phyloP scores from a whole-genome alignment of 2,329 filamentous ascomycete species.

The Mollisia scopiformis region DNA sequence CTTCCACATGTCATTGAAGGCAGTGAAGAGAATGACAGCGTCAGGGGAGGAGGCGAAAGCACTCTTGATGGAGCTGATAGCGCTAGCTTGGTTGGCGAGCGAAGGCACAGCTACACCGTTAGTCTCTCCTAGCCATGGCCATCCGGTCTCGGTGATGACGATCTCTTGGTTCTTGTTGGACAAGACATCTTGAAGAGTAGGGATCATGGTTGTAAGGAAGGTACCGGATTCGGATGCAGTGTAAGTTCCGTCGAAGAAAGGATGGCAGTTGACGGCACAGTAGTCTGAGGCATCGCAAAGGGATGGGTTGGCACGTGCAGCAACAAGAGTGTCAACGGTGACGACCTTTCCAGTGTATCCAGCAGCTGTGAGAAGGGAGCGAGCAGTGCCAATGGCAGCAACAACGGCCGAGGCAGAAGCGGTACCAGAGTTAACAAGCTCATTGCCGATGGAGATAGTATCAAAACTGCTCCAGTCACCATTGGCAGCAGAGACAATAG shows the following conservation, averaged over 20 bases:
- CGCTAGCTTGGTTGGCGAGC: constrained; percentile 64
- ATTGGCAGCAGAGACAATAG: constrained; percentile 60
- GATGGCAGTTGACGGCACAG: constrained; percentile 80
- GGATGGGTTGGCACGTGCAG: constrained; percentile 65
- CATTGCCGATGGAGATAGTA: constrained; percentile 80
- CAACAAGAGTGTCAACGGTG: constrained; percentile 77
- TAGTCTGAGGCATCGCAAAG: constrained; percentile 77
- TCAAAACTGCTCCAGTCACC: constrained; percentile 71
- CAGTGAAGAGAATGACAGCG: constrained; percentile 73
- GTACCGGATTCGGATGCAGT: constrained; percentile 62
- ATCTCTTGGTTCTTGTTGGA: constrained; percentile 56
- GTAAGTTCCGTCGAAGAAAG: constrained; percentile 76
- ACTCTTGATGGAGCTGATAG: constrained; percentile 65
- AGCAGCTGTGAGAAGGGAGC: constrained; percentile 56
- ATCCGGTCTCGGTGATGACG: constrained; percentile 82
- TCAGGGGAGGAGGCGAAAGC: constrained; percentile 54
- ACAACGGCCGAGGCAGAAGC: constrained; percentile 58
- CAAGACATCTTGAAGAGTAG: constrained; percentile 46
- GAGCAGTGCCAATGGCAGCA: constrained; percentile 58
- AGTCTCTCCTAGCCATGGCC: constrained; percentile 70
- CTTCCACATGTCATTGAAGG: constrained; percentile 85
- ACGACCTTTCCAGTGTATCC: constrained; percentile 77
- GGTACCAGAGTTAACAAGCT: constrained; percentile 69
- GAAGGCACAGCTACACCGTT: constrained; percentile 74
- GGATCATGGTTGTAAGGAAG: constrained; percentile 65